A percentile compares a stretch with the other conserved stretches of the same genome.
phyloP scores from a whole-genome alignment of 331 rosid genomes.

The Malus hybrid region DNA sequence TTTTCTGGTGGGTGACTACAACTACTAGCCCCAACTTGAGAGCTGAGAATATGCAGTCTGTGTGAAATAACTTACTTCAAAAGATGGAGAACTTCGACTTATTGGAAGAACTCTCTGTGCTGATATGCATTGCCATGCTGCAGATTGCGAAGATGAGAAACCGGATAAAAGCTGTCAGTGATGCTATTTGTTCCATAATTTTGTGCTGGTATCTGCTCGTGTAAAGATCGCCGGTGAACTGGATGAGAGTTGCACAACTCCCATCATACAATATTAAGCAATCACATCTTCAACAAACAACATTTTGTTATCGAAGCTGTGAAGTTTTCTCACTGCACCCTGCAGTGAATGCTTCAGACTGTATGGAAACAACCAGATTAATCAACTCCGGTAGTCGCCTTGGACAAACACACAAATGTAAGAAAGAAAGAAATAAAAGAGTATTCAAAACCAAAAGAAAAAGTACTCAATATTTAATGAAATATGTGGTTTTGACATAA shows the following conservation, averaged over 20 bases:
- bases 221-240: slow-evolving; percentile 7
- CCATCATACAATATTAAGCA: not conserved
- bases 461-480: too few species aligned
- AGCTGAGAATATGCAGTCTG: not conserved
- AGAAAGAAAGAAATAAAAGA: too few species aligned
- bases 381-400: not conserved
- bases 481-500: too few species aligned
- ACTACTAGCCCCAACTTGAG: slow-evolving; percentile 10
- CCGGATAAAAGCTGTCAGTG: not conserved
- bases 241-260: not conserved
- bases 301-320: not conserved
- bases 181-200: not conserved
- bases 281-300: not conserved
- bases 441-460: too few species aligned
- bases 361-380: not conserved
- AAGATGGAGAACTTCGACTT: not conserved
- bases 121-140: not conserved
- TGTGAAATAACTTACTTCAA: slow-evolving; percentile 3
- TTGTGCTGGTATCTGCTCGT: slow-evolving; percentile 3
- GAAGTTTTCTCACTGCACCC: not conserved
- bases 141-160: not conserved
- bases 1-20: not conserved
- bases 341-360: not conserved
- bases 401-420: too few species aligned
- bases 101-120: slow-evolving; percentile 1